Base-by-base conservation (phyloP, 2,329 filamentous ascomycete genomes). In the Cladosporium velox region DNA sequence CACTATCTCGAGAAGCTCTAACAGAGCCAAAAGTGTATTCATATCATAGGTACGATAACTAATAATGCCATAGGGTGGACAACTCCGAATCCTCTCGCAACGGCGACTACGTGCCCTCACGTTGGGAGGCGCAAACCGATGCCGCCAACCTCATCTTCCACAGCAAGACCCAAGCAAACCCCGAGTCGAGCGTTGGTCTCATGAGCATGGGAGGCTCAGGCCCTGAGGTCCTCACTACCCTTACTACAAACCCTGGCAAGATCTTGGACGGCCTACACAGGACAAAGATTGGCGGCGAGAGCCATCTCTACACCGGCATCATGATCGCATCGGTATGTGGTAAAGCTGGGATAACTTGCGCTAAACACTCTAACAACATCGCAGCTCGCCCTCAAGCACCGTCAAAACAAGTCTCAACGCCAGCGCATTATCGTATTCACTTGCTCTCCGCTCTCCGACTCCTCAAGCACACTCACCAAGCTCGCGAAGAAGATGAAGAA, bases 401-500 rank as follows among this genome's bases (percentile, higher is more conserved):
- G 95, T 75, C 93, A 97, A 82, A 98, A 99, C 83, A 97, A 97
- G 81, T 92, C 92, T 59, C 95, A 98, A 82, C 89, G 92, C 73
- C 93, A 97, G 85, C 91, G 95, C 72, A 96, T 99, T 84, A 91
- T 99, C 80, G 93, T 96, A 68, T 97, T 99, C 79, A 90, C 93
- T 70, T 99, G 95, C 86, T 97, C 93, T 51, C 91, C 93, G 32
- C 90, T 98, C 75, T 86, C 89, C 68, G 95, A 99, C 76, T 90
- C 92, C 70, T 91, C 97, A 79, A 95, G 95, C 82, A 88, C 90
- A 64, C 87, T 99, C 60, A 87, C 93, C 69, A 91, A 92, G 76
- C 86, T 99, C 34, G 93, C 95, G 54, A 96, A 95, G 84, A 96
- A 95, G 83, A 96, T 98, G 93, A 98, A 98, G 88, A 99, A 99